phyloP scores from a whole-genome alignment of 768 basidiomycete genomes.

The Boletus fagicola region DNA sequence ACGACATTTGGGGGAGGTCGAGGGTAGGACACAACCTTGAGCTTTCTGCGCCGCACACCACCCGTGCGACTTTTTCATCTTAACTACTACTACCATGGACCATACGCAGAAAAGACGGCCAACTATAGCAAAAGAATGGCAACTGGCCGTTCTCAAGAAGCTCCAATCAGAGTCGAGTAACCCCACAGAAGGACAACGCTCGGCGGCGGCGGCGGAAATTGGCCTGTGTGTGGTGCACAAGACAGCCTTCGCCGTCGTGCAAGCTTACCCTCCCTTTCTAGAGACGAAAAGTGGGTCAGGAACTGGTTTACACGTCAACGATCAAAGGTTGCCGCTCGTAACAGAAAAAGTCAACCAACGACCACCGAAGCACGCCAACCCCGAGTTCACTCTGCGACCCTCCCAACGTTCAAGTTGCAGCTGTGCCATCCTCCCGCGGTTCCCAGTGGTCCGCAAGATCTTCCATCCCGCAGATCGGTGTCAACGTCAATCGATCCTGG shows the following conservation, averaged over 20 bases:
- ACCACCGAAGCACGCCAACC: not conserved
- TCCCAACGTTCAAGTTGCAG: constrained; percentile 18
- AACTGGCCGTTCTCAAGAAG: constrained; percentile 30
- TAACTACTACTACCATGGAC: constrained; percentile 8
- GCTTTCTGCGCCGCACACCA: not conserved
- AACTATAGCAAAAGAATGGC: constrained; percentile 28
- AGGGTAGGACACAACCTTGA: too few relatives aligned
- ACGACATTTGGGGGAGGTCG: too few relatives aligned
- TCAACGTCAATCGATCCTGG: constrained; percentile 4
- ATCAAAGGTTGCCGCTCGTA: constrained; percentile 17
- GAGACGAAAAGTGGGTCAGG: constrained; percentile 31
- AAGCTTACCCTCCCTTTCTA: constrained; percentile 11
- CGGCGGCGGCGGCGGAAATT: constrained; percentile 25
- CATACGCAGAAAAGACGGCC: constrained; percentile 7
- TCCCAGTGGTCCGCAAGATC: not conserved
- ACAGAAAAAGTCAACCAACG: constrained; percentile 1
- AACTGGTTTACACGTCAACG: constrained; percentile 33
- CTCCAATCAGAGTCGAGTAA: constrained; percentile 21
- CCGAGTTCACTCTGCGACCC: not conserved
- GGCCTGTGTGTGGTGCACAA: constrained; percentile 29
- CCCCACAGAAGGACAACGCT: constrained; percentile 25
- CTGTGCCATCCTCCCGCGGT: not conserved
- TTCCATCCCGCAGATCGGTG: not conserved
- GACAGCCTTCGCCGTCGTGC: constrained; percentile 2
- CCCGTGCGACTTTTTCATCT: constrained; percentile 20